Conservation (phyloP, 2,329 filamentous ascomycete genomes). For the Hymenoscyphus fraxineus region DNA sequence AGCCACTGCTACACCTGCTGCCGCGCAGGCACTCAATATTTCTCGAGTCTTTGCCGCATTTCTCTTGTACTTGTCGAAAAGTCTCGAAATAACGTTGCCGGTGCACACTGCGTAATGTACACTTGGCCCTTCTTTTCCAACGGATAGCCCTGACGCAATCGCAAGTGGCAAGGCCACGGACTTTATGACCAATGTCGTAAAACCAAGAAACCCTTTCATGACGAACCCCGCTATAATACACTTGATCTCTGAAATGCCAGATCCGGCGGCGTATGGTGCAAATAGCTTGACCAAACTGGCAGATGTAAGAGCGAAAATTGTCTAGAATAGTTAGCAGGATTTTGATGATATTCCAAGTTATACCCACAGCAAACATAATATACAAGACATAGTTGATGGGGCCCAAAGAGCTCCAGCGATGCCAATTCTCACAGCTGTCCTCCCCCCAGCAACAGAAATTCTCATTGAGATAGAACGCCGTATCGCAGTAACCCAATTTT, state of each 20-base stretch:
- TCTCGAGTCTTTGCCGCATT: slow-evolving; percentile 94
- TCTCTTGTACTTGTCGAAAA: slow-evolving; percentile 87
- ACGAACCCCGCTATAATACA: slow-evolving; percentile 98
- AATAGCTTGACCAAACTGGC: slow-evolving; percentile 85
- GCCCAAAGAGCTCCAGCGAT: slow-evolving; percentile 76
- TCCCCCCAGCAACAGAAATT: slow-evolving; percentile 98
- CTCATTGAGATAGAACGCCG: slow-evolving; percentile 95
- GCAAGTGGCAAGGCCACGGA: slow-evolving; percentile 85
- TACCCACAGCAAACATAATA: slow-evolving; percentile 71
- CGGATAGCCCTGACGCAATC: slow-evolving; percentile 89
- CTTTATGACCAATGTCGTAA: slow-evolving; percentile 91
- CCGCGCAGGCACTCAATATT: slow-evolving; percentile 90
- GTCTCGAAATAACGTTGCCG: slow-evolving; percentile 88
- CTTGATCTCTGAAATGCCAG: slow-evolving; percentile 98
- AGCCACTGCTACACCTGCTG: slow-evolving; percentile 90
- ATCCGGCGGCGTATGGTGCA: slow-evolving; percentile 93
- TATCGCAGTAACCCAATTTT: slow-evolving; percentile 93
- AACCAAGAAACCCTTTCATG: slow-evolving; percentile 96
- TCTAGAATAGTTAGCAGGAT: slow-evolving; percentile 41
- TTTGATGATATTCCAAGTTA: neutral
- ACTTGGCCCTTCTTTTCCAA: slow-evolving; percentile 95
- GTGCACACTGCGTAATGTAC: slow-evolving; percentile 99
- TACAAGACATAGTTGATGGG: slow-evolving; percentile 85
- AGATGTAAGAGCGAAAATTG: slow-evolving; percentile 75
- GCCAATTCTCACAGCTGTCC: slow-evolving; percentile 86